A percentile compares a stretch with the other conserved stretches of the same genome.
These are phyloP conservation scores for Metschnikowia bowlesiae DNA, from an alignment of 805 yeast genomes.

Conservation along the genomic window DNA sequence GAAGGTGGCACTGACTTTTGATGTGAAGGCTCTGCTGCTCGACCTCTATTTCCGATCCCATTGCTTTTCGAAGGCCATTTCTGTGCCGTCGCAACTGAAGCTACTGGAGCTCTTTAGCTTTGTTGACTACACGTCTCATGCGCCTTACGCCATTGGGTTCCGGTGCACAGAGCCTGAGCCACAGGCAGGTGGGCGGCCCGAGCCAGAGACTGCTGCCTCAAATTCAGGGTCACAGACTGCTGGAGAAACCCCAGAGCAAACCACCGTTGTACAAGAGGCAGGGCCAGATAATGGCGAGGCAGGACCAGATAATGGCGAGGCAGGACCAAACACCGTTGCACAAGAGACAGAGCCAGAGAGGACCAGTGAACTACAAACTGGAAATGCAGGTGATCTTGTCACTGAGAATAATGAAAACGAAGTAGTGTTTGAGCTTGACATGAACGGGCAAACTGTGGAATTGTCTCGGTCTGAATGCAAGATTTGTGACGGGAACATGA, in stretches of 20 bases:
- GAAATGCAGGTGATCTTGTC: background rate
- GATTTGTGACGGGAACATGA: constrained; percentile 5
- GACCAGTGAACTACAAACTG: background rate
- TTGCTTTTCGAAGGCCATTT: constrained; percentile 4
- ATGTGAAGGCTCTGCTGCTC: background rate
- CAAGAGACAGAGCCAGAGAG: background rate
- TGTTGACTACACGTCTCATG: background rate
- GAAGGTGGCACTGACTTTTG: background rate
- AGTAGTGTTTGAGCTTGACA: constrained; percentile 5
- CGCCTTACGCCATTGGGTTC: constrained; percentile 1
- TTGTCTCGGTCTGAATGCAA: constrained; percentile 13
- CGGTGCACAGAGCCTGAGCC: background rate
- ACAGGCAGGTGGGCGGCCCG: no score
- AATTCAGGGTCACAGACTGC: no score
- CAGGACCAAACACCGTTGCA: no score
- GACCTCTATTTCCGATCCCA: constrained; percentile 2
- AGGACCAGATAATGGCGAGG: background rate
- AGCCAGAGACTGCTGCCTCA: no score
- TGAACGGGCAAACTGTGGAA: constrained; percentile 6
- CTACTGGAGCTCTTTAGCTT: constrained; percentile 4
- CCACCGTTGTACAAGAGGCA: background rate
- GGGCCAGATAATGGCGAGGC: background rate
- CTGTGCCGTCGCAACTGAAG: background rate
- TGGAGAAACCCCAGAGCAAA: no score
- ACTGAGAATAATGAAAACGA: background rate